phyloP scores from a whole-genome alignment of 164 flowering plant species.

The Dillenia turbinata region DNA sequence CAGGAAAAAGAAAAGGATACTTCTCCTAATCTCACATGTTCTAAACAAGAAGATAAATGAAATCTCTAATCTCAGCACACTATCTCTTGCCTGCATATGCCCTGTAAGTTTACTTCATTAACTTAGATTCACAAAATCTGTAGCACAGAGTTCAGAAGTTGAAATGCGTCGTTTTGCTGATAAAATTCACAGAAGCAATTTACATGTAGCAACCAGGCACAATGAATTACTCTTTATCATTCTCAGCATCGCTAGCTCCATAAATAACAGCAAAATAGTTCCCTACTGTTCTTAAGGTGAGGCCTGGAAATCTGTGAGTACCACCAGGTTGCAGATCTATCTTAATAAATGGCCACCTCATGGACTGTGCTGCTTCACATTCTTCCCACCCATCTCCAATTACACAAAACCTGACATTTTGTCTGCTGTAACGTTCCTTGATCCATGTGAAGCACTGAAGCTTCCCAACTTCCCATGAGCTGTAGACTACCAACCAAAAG shows the following conservation, averaged over 20 bases:
- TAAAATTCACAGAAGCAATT: neutral
- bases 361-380: constrained; percentile 76
- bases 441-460: constrained; percentile 76
- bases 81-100: too few relatives aligned
- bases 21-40: too few relatives aligned
- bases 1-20: too few relatives aligned
- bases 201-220: constrained; percentile 1
- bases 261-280: constrained; percentile 67
- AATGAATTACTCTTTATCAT: constrained; percentile 26
- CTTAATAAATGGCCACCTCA: constrained; percentile 87
- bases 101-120: too few relatives aligned
- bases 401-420: constrained; percentile 67
- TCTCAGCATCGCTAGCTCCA: constrained; percentile 35
- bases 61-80: too few relatives aligned
- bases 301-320: constrained; percentile 80
- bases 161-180: too few relatives aligned
- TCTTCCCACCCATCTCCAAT: constrained; percentile 98
- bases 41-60: too few relatives aligned
- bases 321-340: constrained; percentile 59
- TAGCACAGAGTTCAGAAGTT: too few relatives aligned
- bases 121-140: too few relatives aligned
- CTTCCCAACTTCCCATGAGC: constrained; percentile 94
- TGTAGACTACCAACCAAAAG: constrained; percentile 55
- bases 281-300: constrained; percentile 52
- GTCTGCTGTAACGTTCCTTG: constrained; percentile 56